Evolutionary conservation across 306 rosid species (phyloP), one percentile per base, ranked within the genome.

Genomic region (Rosa persica): DNA sequence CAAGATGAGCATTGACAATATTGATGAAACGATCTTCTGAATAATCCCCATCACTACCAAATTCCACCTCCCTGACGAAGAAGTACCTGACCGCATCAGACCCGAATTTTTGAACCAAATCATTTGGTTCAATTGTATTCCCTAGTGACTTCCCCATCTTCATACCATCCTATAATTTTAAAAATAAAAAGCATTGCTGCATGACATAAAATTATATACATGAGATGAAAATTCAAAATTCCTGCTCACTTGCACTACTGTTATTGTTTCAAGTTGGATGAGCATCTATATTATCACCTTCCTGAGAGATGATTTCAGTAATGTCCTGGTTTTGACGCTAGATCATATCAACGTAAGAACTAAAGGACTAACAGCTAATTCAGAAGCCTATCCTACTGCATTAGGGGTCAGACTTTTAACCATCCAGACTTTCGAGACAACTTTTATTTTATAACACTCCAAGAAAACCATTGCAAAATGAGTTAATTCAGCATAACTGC

Each of bases 91-190:
- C 90, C 3, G 99, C 98, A 80, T 95, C 99, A 43, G 92, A 72
- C 52, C 99, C 99, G 12, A 95, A 95, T 82, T 79, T 92, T 42
- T 78, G 68, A 75, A 95, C 97, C 91, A 93, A 87, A 72, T 95
- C 96, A 39, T 89, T 93, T 79, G 99, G 98, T 84, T 93, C 99
- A 76, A 91, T 93, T n/a, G 98, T 95, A 85, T 95, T 95, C 62
- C 99, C 99, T 42, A 93, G 84, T 8, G 99, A 88, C 80, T 95
- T 92, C 71, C 99, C 99, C 99, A 95, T 93, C 88, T 95, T 95
- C 99, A 91, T 83, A 80, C 99, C 99, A 89, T 93, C 99, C 99
- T 95, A 91, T 81, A 88, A 89, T 80, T 80, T 83, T 73, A 89
- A 87, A 89, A 85, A 86, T 82, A 85, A 88, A 90, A 94, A 79